Evolutionary conservation across 495 filamentous ascomycete species (phyloP).

Genomic region (Baudoinia panamericana): DNA sequence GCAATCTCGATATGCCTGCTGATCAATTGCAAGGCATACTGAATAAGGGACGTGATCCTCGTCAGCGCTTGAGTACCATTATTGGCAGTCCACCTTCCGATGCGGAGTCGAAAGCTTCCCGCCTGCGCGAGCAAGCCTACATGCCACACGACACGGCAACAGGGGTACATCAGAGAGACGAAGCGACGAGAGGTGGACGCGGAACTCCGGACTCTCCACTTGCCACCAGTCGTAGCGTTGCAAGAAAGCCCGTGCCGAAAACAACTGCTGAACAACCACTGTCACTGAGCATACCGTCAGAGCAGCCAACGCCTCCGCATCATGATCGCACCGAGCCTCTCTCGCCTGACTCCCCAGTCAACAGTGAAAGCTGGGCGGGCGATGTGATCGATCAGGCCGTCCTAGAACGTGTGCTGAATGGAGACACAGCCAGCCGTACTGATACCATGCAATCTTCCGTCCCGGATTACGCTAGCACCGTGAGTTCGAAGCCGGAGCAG

Average conservation of each 20-base stretch:
- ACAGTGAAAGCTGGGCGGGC: slow-evolving; percentile 9
- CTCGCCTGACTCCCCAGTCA: slow-evolving; percentile 12
- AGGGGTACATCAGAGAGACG: no score
- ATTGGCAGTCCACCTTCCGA: slow-evolving; percentile 28
- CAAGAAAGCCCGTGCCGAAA: slow-evolving; percentile 52
- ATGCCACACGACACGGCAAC: not conserved
- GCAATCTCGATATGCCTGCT: slow-evolving; percentile 11
- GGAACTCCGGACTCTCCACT: slow-evolving; percentile 1
- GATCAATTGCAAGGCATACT: slow-evolving; percentile 19
- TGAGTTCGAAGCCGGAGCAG: slow-evolving; percentile 10
- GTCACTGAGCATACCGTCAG: no score
- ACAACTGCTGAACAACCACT: not conserved
- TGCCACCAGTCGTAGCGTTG: slow-evolving; percentile 34
- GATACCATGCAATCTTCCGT: slow-evolving; percentile 15
- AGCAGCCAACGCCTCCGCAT: not conserved
- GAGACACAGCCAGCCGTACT: not conserved
- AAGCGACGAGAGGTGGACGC: no score
- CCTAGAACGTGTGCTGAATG: slow-evolving; percentile 12
- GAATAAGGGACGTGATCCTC: slow-evolving; percentile 9
- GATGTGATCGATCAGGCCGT: slow-evolving; percentile 14
- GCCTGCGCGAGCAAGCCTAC: slow-evolving; percentile 7
- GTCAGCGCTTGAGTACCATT: slow-evolving; percentile 28
- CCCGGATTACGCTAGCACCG: slow-evolving; percentile 36
- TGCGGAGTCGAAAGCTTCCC: slow-evolving; percentile 2
- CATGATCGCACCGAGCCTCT: not conserved